These are phyloP conservation scores for Gilbertella persicaria DNA, from an alignment of 371 early-diverging fungal genomes.

Conservation along the genomic window DNA sequence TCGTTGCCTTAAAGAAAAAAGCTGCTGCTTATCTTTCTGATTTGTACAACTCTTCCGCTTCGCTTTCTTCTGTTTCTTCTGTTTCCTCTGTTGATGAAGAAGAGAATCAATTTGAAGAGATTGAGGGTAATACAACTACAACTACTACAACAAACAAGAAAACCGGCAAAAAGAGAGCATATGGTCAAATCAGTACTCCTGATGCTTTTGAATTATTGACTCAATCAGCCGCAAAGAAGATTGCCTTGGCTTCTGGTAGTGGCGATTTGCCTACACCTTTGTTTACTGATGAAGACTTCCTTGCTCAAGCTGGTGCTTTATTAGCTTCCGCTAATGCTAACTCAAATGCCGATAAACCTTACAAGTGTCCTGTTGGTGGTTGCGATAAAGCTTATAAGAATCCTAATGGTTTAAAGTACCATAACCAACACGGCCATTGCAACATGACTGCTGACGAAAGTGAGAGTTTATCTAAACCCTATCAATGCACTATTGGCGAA, in stretches of 20 bases:
- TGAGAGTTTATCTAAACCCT: conserved; percentile 74
- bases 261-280: conserved; percentile 24
- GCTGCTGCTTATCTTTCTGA: conserved; percentile 52
- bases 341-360: conserved; percentile 65
- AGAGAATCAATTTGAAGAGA: conserved; percentile 24
- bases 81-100: conserved; percentile 19
- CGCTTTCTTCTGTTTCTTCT: conserved; percentile 7
- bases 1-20: conserved; percentile 34
- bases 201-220: conserved; percentile 47
- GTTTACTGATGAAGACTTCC: conserved; percentile 41
- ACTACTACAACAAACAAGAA: conserved; percentile 17
- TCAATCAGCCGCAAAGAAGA: conserved; percentile 46
- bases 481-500: conserved; percentile 79
- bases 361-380: conserved; percentile 77
- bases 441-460: conserved; percentile 48
- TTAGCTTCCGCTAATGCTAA: conserved; percentile 32
- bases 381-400: conserved; percentile 98
- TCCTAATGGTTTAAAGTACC: conserved; percentile 97
- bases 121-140: conserved; percentile 6
- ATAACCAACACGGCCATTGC: conserved; percentile 85
- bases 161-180: conserved; percentile 40
- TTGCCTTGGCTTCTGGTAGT: conserved; percentile 23
- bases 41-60: conserved; percentile 33
- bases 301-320: conserved; percentile 46
- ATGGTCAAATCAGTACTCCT: conserved; percentile 24